Evolutionary conservation across 2,329 filamentous ascomycete genomes (phyloP).

Genomic region (Trichoderma atroviride): DNA sequence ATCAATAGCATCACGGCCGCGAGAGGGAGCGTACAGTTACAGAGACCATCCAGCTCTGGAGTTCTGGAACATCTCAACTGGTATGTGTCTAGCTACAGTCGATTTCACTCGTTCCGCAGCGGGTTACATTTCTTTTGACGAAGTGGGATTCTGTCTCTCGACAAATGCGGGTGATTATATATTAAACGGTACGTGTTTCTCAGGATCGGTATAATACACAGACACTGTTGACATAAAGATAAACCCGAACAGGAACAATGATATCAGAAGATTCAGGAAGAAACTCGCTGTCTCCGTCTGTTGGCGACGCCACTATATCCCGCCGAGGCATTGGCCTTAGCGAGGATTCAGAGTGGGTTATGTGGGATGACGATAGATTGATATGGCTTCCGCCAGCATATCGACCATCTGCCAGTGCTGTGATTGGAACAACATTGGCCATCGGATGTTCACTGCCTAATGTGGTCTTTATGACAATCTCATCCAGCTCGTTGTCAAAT

Average conservation of each 20-base stretch:
- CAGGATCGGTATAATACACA: too few species aligned
- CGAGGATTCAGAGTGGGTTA: constrained; percentile 24
- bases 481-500: neutral
- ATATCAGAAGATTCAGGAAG: neutral
- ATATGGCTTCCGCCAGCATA: constrained; percentile 29
- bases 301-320: neutral
- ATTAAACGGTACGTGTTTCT: too few species aligned
- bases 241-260: too few species aligned
- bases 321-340: constrained; percentile 9
- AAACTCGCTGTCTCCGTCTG: neutral
- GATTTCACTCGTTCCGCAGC: too few species aligned
- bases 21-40: accelerated
- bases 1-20: too few species aligned
- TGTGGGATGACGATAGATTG: constrained; percentile 25
- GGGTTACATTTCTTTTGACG: too few species aligned
- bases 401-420: constrained; percentile 1
- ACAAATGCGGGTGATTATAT: too few species aligned
- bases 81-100: too few species aligned
- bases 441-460: constrained; percentile 25
- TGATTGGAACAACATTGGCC: constrained; percentile 22
- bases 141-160: too few species aligned
- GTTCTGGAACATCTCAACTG: too few species aligned
- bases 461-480: constrained; percentile 27
- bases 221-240: too few species aligned
- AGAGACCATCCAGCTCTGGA: too few species aligned